A percentile compares a stretch with the other conserved stretches of the same genome.
Evolutionary conservation across 2,329 filamentous ascomycete species (phyloP).

Genomic region (Emergomyces pasteurianus): DNA sequence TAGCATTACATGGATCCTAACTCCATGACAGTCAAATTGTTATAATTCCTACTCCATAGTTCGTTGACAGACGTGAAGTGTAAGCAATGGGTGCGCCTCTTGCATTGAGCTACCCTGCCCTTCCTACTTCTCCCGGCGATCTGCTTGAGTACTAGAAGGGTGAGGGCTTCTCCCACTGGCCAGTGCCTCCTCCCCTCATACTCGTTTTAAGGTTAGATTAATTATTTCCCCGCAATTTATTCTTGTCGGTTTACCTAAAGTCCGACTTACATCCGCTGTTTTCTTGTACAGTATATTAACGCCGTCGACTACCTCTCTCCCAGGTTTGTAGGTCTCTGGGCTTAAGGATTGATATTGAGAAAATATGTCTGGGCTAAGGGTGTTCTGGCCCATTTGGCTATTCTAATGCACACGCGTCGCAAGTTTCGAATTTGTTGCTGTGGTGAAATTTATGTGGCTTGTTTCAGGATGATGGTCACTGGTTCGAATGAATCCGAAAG

Average conservation of each 20-base stretch:
- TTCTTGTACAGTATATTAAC: not conserved
- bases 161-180: not conserved
- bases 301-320: not conserved
- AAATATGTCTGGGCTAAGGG: not conserved
- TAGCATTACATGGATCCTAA: too few relatives aligned
- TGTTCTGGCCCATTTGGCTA: not conserved
- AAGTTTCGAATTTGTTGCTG: not conserved
- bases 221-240: not conserved
- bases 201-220: not conserved
- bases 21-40: too few relatives aligned
- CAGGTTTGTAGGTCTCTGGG: not conserved
- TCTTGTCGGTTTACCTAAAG: not conserved
- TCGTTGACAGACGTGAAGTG: too few relatives aligned
- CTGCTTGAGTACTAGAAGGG: not conserved
- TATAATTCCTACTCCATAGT: too few relatives aligned
- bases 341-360: not conserved
- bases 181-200: not conserved
- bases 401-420: not conserved
- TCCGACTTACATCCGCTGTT: not conserved
- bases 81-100: not conserved
- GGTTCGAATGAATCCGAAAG: not conserved
- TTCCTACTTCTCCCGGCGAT: not conserved
- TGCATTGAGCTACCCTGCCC: not conserved
- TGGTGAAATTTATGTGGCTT: not conserved
- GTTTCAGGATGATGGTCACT: not conserved